These are phyloP conservation scores for Cucumis melo DNA, from an alignment of 306 rosid species.

Conservation along the genomic window DNA sequence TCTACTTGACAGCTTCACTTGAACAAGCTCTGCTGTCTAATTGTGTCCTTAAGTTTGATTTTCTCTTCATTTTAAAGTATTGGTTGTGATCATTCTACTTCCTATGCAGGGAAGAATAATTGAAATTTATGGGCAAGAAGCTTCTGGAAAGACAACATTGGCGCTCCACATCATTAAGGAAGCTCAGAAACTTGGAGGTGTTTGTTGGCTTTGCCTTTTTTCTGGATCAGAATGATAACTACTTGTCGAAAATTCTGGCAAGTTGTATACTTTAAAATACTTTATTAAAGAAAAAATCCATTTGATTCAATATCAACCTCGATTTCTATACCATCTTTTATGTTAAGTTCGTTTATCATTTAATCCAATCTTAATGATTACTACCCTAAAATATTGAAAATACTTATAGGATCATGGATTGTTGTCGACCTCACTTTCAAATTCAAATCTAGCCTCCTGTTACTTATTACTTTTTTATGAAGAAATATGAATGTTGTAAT, in stretches of 20 bases:
- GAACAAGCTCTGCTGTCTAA: no score
- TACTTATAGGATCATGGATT: neutral
- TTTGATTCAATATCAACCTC: neutral
- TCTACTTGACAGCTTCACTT: neutral
- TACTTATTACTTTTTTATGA: neutral
- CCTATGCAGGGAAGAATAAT: slow-evolving; percentile 63
- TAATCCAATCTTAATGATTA: neutral
- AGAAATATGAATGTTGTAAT: neutral
- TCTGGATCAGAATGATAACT: slow-evolving; percentile 7
- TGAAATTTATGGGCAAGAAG: slow-evolving; percentile 82
- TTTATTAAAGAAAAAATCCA: neutral
- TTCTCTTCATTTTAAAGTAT: neutral
- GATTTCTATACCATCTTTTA: neutral
- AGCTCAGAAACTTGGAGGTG: slow-evolving; percentile 89
- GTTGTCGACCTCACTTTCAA: neutral
- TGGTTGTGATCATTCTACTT: neutral
- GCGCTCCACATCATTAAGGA: slow-evolving; percentile 80
- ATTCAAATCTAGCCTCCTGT: neutral
- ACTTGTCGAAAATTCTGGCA: neutral
- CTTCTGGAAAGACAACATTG: slow-evolving; percentile 82
- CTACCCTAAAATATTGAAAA: neutral
- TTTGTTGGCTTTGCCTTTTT: neutral
- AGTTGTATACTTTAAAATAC: neutral
- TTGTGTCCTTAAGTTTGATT: neutral
- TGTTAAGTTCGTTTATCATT: neutral